Percentiles rank a stretch among this genome's conserved stretches.
Evolutionary conservation across 2,329 filamentous ascomycete species (phyloP).

Genomic region (Sporothrix curviconia): DNA sequence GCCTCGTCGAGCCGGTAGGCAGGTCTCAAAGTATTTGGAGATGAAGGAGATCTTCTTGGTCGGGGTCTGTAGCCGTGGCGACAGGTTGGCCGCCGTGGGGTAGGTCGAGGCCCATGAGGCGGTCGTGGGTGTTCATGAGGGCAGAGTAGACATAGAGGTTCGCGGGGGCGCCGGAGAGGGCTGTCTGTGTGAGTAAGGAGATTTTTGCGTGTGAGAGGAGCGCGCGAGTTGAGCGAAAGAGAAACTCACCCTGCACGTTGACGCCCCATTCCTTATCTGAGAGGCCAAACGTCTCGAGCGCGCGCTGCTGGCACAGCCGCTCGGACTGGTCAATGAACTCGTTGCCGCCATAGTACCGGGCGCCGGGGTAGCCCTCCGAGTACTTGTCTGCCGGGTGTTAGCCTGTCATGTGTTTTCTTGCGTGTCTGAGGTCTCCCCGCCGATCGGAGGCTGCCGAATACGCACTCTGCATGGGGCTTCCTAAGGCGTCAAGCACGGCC

Average conservation of each 20-base stretch:
- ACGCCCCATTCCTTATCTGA: slow-evolving; percentile 88
- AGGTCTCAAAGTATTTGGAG: slow-evolving; percentile 99
- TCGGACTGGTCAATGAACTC: slow-evolving; percentile 92
- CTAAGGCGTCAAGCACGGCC: slow-evolving; percentile 82
- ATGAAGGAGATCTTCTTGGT: slow-evolving; percentile 94
- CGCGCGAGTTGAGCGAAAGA: too few relatives aligned
- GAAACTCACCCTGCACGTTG: slow-evolving; percentile 73
- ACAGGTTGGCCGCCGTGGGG: slow-evolving; percentile 94
- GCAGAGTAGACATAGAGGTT: slow-evolving; percentile 95
- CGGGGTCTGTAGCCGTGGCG: slow-evolving; percentile 94
- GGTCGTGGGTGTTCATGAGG: slow-evolving; percentile 83
- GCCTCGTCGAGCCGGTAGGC: slow-evolving; percentile 82
- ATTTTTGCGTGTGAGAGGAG: too few relatives aligned
- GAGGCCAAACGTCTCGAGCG: slow-evolving; percentile 78
- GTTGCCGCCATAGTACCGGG: slow-evolving; percentile 94
- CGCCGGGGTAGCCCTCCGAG: slow-evolving; percentile 94
- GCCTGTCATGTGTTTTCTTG: neutral
- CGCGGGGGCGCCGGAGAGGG: slow-evolving; percentile 65
- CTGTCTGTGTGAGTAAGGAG: slow-evolving; percentile 34
- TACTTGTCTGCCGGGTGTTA: slow-evolving; percentile 67
- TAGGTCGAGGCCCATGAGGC: slow-evolving; percentile 93
- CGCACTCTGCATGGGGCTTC: slow-evolving; percentile 91
- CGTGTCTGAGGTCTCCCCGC: neutral
- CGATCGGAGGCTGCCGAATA: slow-evolving; percentile 13
- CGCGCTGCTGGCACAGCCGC: slow-evolving; percentile 80